Evolutionary conservation across 1,284 basidiomycete genomes (phyloP).

Genomic region (Apiotrichum gracile): DNA sequence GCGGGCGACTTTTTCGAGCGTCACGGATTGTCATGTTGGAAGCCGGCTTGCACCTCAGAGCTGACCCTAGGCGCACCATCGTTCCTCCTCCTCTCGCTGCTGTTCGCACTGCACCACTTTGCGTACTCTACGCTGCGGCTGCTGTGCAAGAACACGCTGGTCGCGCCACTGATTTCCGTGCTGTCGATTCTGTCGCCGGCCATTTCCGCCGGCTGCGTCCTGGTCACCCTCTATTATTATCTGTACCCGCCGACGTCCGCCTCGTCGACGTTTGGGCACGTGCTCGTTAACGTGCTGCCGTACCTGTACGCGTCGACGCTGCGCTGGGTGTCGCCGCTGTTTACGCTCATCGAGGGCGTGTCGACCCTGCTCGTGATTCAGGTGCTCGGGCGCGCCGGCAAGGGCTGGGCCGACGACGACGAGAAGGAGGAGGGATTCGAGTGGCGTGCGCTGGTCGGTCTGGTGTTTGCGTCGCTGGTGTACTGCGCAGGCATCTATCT

Average conservation of each 20-base stretch:
- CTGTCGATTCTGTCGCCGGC: slow-evolving; percentile 42
- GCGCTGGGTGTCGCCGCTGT: slow-evolving; percentile 45
- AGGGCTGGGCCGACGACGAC: slow-evolving; percentile 48
- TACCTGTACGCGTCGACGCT: slow-evolving; percentile 42
- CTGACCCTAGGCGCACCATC: slow-evolving; percentile 38
- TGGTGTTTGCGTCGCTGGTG: slow-evolving; percentile 41
- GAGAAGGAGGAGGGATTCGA: slow-evolving; percentile 44
- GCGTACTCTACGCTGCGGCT: slow-evolving; percentile 44
- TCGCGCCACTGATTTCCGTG: slow-evolving; percentile 40
- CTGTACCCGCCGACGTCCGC: slow-evolving; percentile 32
- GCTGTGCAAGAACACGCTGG: slow-evolving; percentile 38
- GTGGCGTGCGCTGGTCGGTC: slow-evolving; percentile 44
- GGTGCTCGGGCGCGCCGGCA: slow-evolving; percentile 43
- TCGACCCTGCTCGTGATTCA: slow-evolving; percentile 45
- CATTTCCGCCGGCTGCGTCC: slow-evolving; percentile 33
- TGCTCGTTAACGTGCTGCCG: slow-evolving; percentile 43
- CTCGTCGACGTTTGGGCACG: slow-evolving; percentile 11
- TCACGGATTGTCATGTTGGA: no score
- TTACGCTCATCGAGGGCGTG: slow-evolving; percentile 46
- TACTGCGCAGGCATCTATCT: slow-evolving; percentile 44
- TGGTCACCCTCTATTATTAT: slow-evolving; percentile 40
- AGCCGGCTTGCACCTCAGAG: not conserved
- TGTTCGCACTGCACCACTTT: slow-evolving; percentile 45
- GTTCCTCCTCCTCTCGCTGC: slow-evolving; percentile 47
- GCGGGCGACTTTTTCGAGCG: no score